phyloP scores from a whole-genome alignment of 805 yeast genomes.

The Candida manassasensis region DNA sequence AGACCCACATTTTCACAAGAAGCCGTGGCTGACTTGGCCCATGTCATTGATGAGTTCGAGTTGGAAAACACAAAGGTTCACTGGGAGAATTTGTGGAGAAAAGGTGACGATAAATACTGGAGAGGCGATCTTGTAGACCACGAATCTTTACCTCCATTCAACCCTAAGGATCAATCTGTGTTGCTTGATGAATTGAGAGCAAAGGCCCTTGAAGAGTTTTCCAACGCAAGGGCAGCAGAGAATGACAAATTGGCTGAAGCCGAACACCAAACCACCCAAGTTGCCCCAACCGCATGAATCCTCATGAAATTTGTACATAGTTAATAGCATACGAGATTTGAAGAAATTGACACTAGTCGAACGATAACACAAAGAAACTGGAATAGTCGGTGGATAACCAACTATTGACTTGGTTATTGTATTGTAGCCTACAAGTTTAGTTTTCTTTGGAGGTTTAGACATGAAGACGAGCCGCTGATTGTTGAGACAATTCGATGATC shows the following conservation, averaged over 20 bases:
- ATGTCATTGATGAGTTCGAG: slow-evolving; percentile 61
- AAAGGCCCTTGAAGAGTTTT: slow-evolving; percentile 33
- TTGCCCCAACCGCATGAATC: too few relatives aligned
- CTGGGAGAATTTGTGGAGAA: slow-evolving; percentile 89
- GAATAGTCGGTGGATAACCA: too few relatives aligned
- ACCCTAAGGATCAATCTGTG: slow-evolving; percentile 64
- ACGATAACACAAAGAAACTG: too few relatives aligned
- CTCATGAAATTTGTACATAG: too few relatives aligned
- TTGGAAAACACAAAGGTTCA: slow-evolving; percentile 46
- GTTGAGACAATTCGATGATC: too few relatives aligned
- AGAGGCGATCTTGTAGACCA: slow-evolving; percentile 53
- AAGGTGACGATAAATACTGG: slow-evolving; percentile 80
- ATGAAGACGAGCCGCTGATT: too few relatives aligned
- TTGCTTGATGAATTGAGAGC: slow-evolving; percentile 57
- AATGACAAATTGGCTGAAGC: slow-evolving; percentile 1
- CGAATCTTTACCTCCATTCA: slow-evolving; percentile 50
- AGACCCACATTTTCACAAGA: slow-evolving; percentile 90
- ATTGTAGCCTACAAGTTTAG: too few relatives aligned
- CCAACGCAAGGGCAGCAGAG: slow-evolving; percentile 14
- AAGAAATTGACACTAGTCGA: too few relatives aligned
- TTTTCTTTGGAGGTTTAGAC: too few relatives aligned
- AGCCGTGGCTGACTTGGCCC: slow-evolving; percentile 78
- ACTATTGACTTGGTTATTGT: too few relatives aligned
- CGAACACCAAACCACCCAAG: not conserved
- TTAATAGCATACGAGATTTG: too few relatives aligned